Conservation (phyloP, 139 green algal genomes). For the Spirogloea muscicola region DNA sequence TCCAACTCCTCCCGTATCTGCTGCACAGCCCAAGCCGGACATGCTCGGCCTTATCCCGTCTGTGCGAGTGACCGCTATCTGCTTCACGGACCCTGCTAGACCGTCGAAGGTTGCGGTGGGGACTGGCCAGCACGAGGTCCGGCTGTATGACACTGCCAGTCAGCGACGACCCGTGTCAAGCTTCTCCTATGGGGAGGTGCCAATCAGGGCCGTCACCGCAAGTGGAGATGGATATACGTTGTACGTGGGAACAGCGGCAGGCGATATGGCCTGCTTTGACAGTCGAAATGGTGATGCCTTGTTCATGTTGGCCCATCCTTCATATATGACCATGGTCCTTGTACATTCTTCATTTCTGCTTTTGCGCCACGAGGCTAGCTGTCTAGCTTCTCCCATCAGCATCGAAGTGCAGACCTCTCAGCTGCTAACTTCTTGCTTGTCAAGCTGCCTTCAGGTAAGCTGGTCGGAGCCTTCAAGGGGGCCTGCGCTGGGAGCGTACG, state of each 20-base stretch:
- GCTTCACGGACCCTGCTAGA: not conserved
- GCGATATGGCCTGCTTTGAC: conserved; percentile 1
- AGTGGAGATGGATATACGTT: not conserved
- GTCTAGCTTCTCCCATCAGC: not conserved
- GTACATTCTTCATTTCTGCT: not conserved
- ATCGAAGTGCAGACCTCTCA: not conserved
- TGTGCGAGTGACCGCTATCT: not conserved
- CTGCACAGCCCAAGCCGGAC: conserved; percentile 21
- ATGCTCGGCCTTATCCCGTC: not conserved
- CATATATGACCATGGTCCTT: not conserved
- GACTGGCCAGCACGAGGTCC: not conserved
- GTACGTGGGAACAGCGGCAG: not conserved
- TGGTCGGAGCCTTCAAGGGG: conserved; percentile 9
- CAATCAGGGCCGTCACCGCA: not conserved
- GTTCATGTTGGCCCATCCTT: not conserved
- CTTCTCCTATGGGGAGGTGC: not conserved
- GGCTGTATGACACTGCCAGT: conserved; percentile 4
- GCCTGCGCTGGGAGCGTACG: not conserved
- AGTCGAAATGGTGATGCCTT: not conserved
- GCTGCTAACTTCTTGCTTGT: not conserved
- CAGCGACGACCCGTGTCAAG: not conserved
- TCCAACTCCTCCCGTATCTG: too few relatives aligned
- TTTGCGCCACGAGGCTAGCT: too few relatives aligned
- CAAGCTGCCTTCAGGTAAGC: not conserved
- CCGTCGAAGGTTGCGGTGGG: not conserved